These are phyloP conservation scores for Wickerhamiella pararugosa DNA, from an alignment of 1,139 yeast species.

Conservation along the genomic window DNA sequence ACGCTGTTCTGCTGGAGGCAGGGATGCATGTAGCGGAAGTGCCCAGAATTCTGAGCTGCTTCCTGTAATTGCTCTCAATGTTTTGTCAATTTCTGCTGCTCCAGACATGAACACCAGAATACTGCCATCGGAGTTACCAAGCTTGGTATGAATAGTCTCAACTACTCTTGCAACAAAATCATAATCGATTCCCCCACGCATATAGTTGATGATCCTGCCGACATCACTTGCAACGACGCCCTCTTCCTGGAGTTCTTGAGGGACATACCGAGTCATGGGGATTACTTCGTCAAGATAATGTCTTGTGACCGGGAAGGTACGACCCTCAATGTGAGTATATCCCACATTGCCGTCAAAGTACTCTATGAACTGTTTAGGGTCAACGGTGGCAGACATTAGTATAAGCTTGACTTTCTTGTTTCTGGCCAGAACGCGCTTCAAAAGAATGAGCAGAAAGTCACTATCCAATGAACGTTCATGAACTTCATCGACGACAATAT, in stretches of 20 bases:
- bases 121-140: constrained; percentile 45
- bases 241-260: constrained; percentile 7
- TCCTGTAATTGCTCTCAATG: constrained; percentile 28
- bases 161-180: constrained; percentile 50
- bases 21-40: constrained; percentile 77
- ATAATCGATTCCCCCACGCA: constrained; percentile 44
- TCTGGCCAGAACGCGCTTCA: constrained; percentile 38
- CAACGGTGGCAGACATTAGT: constrained; percentile 91
- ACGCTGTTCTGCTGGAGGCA: constrained; percentile 70
- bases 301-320: constrained; percentile 84
- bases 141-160: constrained; percentile 33
- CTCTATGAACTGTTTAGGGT: constrained; percentile 46
- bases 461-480: constrained; percentile 91
- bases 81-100: constrained; percentile 65
- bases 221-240: constrained; percentile 14
- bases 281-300: constrained; percentile 54
- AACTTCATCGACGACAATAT: constrained; percentile 82
- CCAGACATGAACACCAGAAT: constrained; percentile 82
- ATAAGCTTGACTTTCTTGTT: constrained; percentile 43
- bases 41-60: constrained; percentile 21
- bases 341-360: constrained; percentile 36
- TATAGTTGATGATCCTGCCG: constrained; percentile 25
- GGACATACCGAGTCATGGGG: constrained; percentile 14
- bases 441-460: constrained; percentile 64
- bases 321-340: constrained; percentile 61